Conservation (phyloP, 1,284 basidiomycete species). For the Austroboletus rostrupii region DNA sequence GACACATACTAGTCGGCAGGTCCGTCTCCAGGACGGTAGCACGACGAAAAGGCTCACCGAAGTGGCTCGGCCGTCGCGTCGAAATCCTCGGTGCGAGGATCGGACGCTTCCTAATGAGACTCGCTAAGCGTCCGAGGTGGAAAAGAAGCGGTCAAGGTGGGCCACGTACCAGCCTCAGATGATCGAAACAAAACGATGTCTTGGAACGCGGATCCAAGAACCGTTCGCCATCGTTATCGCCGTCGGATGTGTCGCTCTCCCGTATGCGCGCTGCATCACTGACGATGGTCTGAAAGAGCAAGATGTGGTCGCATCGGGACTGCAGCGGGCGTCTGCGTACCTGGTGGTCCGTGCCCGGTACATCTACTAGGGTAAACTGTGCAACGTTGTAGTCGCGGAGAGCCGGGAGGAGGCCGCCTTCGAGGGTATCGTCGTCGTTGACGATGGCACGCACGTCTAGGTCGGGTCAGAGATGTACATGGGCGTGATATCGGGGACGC, state of each 20-base stretch:
- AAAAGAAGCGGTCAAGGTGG: background rate
- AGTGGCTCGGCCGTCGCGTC: conserved; percentile 68
- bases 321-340: conserved; percentile 32
- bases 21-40: too few species aligned
- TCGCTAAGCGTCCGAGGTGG: background rate
- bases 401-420: conserved; percentile 72
- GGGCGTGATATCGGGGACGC: conserved; percentile 5
- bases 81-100: conserved; percentile 60
- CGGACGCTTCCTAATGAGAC: conserved; percentile 64
- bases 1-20: background rate
- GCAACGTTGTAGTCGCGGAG: conserved; percentile 79
- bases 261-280: conserved; percentile 61
- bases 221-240: conserved; percentile 39
- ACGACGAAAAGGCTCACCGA: conserved; percentile 47
- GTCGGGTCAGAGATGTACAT: background rate
- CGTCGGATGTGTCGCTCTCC: conserved; percentile 36
- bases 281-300: conserved; percentile 59
- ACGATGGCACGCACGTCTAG: conserved; percentile 87
- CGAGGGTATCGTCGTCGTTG: conserved; percentile 76
- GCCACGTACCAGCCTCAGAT: conserved; percentile 63
- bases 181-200: conserved; percentile 78
- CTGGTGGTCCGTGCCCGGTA: conserved; percentile 69
- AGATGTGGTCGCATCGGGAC: background rate
- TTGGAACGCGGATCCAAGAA: conserved; percentile 80
- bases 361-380: conserved; percentile 78